These are phyloP conservation scores for Taphrina communis DNA, from an alignment of 1,139 yeast species.

Conservation along the genomic window DNA sequence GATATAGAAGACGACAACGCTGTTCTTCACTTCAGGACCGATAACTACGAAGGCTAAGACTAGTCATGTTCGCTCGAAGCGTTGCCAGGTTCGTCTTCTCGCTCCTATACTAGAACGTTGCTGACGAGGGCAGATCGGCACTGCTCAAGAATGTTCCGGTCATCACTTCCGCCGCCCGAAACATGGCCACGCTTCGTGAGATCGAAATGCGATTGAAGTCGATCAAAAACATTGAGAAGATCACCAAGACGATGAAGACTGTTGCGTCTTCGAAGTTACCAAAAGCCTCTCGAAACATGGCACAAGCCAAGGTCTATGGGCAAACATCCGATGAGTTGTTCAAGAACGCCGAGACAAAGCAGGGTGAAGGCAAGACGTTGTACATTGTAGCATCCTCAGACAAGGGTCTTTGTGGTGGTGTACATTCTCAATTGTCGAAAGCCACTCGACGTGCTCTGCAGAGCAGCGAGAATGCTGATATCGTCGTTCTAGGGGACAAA, in stretches of 20 bases:
- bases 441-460: slow-evolving; percentile 63
- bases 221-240: slow-evolving; percentile 97
- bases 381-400: slow-evolving; percentile 90
- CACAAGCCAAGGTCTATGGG: slow-evolving; percentile 83
- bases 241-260: slow-evolving; percentile 99
- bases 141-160: slow-evolving; percentile 29
- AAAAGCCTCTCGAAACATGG: slow-evolving; percentile 96
- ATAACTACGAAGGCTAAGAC: no score
- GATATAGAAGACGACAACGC: background rate
- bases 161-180: slow-evolving; percentile 39
- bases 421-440: slow-evolving; percentile 92
- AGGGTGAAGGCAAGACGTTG: slow-evolving; percentile 65
- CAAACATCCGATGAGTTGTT: slow-evolving; percentile 79
- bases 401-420: slow-evolving; percentile 98
- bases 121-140: slow-evolving; percentile 22
- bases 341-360: slow-evolving; percentile 77
- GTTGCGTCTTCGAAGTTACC: slow-evolving; percentile 97
- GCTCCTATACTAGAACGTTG: no score
- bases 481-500: slow-evolving; percentile 93
- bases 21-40: background rate
- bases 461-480: slow-evolving; percentile 71
- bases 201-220: slow-evolving; percentile 98
- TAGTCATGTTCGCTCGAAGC: slow-evolving; percentile 33
- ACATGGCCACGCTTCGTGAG: slow-evolving; percentile 90
- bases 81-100: slow-evolving; percentile 15